Evolutionary conservation across 2,329 filamentous ascomycete genomes (phyloP), one percentile per base, ranked within the genome.

Genomic region (Fusarium acutatum): DNA sequence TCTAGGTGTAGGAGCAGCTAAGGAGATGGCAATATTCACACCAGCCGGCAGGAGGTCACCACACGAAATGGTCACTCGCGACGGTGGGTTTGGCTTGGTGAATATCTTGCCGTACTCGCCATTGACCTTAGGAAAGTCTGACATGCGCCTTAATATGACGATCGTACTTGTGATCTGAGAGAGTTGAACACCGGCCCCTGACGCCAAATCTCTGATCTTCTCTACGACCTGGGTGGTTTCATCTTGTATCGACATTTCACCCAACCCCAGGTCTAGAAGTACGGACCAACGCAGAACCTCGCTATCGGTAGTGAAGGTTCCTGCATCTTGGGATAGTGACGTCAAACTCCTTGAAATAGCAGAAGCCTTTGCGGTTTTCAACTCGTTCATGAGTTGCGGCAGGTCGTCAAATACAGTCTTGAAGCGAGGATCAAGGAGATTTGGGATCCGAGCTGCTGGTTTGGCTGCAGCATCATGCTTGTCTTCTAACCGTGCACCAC

Each of bases 51-150:
- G 86, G 12, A 86, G 79, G 54, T 89, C 84, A 7, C 94, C 94
- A 71, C 92, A 93, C 1, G 94, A 92, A 54, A 98, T 89, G 10
- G 95, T 97, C 56, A 97, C 92, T 56, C 96, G 86, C 1, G 95
- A 91, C 0, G 96, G 94, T 1, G 96, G 96, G 73, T 95, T 97
- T 0, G 95, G 92, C 54, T 88, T 86, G 26, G 84, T 83, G 82
- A 98, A 98, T 46, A 95, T 87, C 14, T 87, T 85, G 10, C 90
- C 91, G 81, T 98, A 99, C 71, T 93, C 84, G 32, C 85, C 81
- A 82, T 98, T 98, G 75, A 97, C 85, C 22, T 84, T 78, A 1
- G 90, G 85, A 81, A 98, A 99, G 82, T 95, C 91, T 26, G 88
- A 81, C 93, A 98, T 98, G 64, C 87, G 88, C 59, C 92, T 90